Percentiles rank a stretch among this genome's conserved stretches.
Conservation (phyloP, 192 early-diverging fungal species). For the Backusella luteola region DNA sequence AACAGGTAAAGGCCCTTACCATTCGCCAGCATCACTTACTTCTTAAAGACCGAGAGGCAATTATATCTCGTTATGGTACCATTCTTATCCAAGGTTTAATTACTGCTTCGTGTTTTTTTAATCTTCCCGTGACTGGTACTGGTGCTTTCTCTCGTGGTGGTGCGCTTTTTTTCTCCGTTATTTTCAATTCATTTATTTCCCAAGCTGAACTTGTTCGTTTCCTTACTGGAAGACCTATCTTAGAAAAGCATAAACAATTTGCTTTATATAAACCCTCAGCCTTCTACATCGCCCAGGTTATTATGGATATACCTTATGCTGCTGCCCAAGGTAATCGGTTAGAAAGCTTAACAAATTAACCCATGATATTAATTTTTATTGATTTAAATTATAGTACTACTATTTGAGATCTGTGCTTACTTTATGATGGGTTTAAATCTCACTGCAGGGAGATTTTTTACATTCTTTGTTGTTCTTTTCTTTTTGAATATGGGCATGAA, state of each 20-base stretch:
- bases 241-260: conserved; percentile 78
- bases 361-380: background rate
- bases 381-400: conserved; percentile 45
- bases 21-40: conserved; percentile 65
- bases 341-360: background rate
- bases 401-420: conserved; percentile 56
- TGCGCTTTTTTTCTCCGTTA: conserved; percentile 64
- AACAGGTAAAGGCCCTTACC: conserved; percentile 59
- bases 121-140: conserved; percentile 48
- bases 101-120: conserved; percentile 68
- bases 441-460: conserved; percentile 47
- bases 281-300: conserved; percentile 52
- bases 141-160: conserved; percentile 82
- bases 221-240: conserved; percentile 66
- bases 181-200: conserved; percentile 57
- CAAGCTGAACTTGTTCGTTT: conserved; percentile 71
- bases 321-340: conserved; percentile 35
- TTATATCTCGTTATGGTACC: conserved; percentile 55
- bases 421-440: conserved; percentile 49
- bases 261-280: conserved; percentile 66
- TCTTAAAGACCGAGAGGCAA: conserved; percentile 45
- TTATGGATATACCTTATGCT: conserved; percentile 51
- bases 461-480: conserved; percentile 54
- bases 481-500: conserved; percentile 55
- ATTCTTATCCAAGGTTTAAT: conserved; percentile 63